Evolutionary conservation across 805 yeast genomes (phyloP).

Genomic region (Candida multigemmis): DNA sequence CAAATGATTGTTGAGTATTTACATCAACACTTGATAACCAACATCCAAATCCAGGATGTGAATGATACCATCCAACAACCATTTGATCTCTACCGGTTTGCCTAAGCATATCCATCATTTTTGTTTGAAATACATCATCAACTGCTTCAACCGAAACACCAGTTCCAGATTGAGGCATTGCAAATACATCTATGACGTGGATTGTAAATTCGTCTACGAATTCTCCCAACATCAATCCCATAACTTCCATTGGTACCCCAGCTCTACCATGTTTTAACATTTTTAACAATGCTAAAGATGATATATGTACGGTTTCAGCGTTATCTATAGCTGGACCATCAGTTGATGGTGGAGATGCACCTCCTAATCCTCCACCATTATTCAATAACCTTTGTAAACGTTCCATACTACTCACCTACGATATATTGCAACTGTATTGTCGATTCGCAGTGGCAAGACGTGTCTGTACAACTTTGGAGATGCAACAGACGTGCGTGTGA

Average conservation of each 20-base stretch:
- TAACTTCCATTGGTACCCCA: conserved; percentile 71
- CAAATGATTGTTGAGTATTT: conserved; percentile 95
- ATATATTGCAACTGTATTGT: too few relatives aligned
- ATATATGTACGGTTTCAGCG: conserved; percentile 92
- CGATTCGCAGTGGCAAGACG: too few relatives aligned
- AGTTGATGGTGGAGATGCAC: conserved; percentile 32
- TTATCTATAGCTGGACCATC: conserved; percentile 88
- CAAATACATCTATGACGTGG: conserved; percentile 95
- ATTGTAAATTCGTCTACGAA: conserved; percentile 96
- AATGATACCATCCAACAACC: conserved; percentile 99
- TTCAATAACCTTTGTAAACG: conserved; percentile 41
- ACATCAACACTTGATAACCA: conserved; percentile 98
- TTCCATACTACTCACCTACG: too few relatives aligned
- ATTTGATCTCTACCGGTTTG: conserved; percentile 99
- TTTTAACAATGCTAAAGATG: conserved; percentile 88
- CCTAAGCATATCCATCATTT: conserved; percentile 98
- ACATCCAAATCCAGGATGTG: conserved; percentile 99
- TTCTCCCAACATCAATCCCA: conserved; percentile 98
- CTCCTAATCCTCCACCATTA: conserved; percentile 35
- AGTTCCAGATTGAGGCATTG: conserved; percentile 98
- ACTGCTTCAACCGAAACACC: conserved; percentile 99
- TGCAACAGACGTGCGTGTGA: too few relatives aligned
- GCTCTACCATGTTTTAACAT: conserved; percentile 98
- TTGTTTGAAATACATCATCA: conserved; percentile 96
- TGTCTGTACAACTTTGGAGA: too few relatives aligned